Evolutionary conservation across 352 stramenopile genomes (phyloP), one percentile per base, ranked within the genome.

Genomic region (Peronosclerospora sorghi): DNA sequence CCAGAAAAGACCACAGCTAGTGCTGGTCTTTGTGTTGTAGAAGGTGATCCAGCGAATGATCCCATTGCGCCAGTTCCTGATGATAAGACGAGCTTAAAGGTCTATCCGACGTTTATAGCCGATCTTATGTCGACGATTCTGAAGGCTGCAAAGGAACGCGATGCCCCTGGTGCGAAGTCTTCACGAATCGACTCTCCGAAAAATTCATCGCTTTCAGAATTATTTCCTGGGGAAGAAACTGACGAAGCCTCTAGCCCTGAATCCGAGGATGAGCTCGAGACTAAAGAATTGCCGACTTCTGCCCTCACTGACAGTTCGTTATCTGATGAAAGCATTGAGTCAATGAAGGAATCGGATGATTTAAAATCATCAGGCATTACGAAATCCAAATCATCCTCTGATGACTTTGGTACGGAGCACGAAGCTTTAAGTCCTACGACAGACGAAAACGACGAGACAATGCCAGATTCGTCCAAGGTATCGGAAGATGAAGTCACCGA

Each of bases 51-150:
- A 27, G 56, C 54, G 17, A 77, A 78, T 48, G 67, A 75, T 10
- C 59, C 68, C 28, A 69, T 86, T 27, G 68, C 73, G 8, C 45
- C 70, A 21, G 81, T 86, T 54, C 68, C 73, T 15, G 59, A 66
- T 6, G 73, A 66, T 0, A 46, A 67, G 52, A 49, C 65, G 38
- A 65, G 70, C 35, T 72, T 74, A 45, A 38, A 80, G 28, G 54
- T 69, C 12, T 86, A 77, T 51, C 55, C 62, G 32, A 62, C 37
- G 40, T 83, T 74, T 44, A 48, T 86, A 4, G 26, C 43, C 17
- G 68, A 74, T 41, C 59, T 78, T 48, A 63, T 75, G 44, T 49
- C 61, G 14, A 60, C 60, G 32, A 65, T 86, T n/a, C 38, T 70
- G 39, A 56, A 55, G 8, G 48, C 52, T 5, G 56, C 55, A 28